A percentile compares a stretch with the other conserved stretches of the same genome.
phyloP scores from a whole-genome alignment of 345 rosid species.

The Arabidopsis suecica region DNA sequence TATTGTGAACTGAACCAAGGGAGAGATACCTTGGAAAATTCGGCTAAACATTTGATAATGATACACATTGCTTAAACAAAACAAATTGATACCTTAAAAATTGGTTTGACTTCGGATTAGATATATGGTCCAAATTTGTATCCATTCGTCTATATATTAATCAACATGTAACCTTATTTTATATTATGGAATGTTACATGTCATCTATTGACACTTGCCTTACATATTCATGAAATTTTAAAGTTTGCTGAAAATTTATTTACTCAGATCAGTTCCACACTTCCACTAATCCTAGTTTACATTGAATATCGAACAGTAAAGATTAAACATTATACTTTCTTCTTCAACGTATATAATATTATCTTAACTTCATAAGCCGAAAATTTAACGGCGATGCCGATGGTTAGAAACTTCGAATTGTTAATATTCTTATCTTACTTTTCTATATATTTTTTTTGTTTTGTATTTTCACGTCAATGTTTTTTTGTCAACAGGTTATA shows the following conservation, averaged over 20 bases:
- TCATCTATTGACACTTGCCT: slow-evolving; percentile 2
- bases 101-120: slow-evolving; percentile 23
- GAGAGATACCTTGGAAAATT: slow-evolving; percentile 24
- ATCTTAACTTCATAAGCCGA: neutral
- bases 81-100: slow-evolving; percentile 32
- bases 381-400: neutral
- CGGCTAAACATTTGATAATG: neutral
- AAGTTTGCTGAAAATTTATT: neutral
- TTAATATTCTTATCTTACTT: neutral
- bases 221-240: neutral
- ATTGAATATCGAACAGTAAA: neutral
- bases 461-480: neutral
- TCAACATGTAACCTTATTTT: slow-evolving; percentile 24
- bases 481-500: neutral
- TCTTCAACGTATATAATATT: neutral
- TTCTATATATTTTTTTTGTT: neutral
- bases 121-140: neutral
- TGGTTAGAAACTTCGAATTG: neutral
- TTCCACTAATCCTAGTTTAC: neutral
- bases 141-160: slow-evolving; percentile 14
- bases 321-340: neutral
- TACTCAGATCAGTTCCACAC: neutral
- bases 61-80: neutral
- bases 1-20: slow-evolving; percentile 25
- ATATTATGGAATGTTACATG: slow-evolving; percentile 33